Base-by-base conservation (phyloP, 2,329 filamentous ascomycete genomes). In the Diaporthe capsici region DNA sequence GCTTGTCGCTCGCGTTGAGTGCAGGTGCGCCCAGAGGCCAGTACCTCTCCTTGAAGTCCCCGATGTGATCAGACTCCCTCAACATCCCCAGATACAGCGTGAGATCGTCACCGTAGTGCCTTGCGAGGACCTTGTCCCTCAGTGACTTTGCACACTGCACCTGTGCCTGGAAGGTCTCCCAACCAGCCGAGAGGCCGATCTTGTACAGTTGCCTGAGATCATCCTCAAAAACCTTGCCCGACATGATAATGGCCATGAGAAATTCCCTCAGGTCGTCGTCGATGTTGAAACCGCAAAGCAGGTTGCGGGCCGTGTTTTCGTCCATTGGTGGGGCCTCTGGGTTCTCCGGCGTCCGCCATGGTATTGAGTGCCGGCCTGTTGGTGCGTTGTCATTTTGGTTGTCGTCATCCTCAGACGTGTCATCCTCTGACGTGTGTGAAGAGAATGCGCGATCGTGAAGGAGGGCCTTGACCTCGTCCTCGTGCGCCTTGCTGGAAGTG, bases 121-220 rank as follows among this genome's bases (percentile, higher is more conserved):
- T 55, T 17, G 47, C 76, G 68, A 47, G 82, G 65, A 76, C 77
- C 60, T 78, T 78, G 15, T 81, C 76, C 63, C 72, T 79, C 78
- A 84, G 74, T 3, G 81, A 58, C 25, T 51, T 70, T 3, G 84
- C 84, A 63, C 82, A 82, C 22, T 77, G 78, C 28, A 85, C 73
- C 55, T 83, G 78, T 77, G 84, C 80, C 20, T 82, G 77, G 80
- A 82, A 84, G 58, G 84, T 81, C 61, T 85, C 84, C 13, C 79
- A 71, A 0, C 82, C 82, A 13, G 81, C 81, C 57, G 81, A 73
- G 1, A 85, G 77, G 61, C 83, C 82, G 12, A 81, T 74, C 22
- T 70, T 68, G 12, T 76, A 71, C 34, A 85, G 76, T 13, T 79
- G 61, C 15, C 78, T 74, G 68, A 85, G 71, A 8, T 83, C 82